These are phyloP conservation scores for Xylaria sp. DNA, from an alignment of 2,329 filamentous ascomycete genomes.

Conservation along the genomic window DNA sequence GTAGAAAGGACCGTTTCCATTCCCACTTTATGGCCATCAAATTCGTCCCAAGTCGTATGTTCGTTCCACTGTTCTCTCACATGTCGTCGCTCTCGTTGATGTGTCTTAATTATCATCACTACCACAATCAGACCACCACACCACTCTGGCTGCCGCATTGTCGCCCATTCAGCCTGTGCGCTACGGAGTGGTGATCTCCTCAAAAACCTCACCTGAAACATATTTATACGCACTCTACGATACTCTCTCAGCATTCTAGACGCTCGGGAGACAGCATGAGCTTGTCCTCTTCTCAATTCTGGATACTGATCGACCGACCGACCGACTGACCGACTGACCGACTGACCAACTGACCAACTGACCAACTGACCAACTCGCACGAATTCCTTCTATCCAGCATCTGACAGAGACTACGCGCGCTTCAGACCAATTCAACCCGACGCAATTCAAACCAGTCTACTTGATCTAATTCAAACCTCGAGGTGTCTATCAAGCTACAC, in stretches of 20 bases:
- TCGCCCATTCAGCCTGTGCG: conserved; percentile 22
- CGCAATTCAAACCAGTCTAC: neutral
- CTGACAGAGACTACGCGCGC: neutral
- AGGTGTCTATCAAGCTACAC: conserved; percentile 13
- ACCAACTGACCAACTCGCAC: conserved; percentile 1
- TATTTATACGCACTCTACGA: conserved; percentile 6
- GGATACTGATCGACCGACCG: neutral
- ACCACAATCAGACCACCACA: conserved; percentile 33
- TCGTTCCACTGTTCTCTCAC: conserved; percentile 31
- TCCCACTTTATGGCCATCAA: conserved; percentile 25
- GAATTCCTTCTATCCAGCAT: conserved; percentile 6
- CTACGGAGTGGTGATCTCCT: conserved; percentile 43
- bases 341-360: too few relatives aligned
- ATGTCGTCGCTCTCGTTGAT: conserved; percentile 19
- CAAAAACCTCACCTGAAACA: conserved; percentile 40
- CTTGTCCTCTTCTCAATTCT: conserved; percentile 6
- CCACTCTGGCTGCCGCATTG: conserved; percentile 25
- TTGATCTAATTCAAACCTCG: neutral
- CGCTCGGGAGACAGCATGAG: conserved; percentile 30
- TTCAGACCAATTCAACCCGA: neutral
- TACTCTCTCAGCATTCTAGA: neutral
- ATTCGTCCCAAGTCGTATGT: conserved; percentile 33
- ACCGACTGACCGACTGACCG: too few relatives aligned
- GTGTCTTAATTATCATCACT: neutral
- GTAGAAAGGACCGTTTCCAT: conserved; percentile 16